Evolutionary conservation across 352 stramenopile genomes (phyloP), one percentile per base, ranked within the genome.

Genomic region (Phytophthora parvispora): DNA sequence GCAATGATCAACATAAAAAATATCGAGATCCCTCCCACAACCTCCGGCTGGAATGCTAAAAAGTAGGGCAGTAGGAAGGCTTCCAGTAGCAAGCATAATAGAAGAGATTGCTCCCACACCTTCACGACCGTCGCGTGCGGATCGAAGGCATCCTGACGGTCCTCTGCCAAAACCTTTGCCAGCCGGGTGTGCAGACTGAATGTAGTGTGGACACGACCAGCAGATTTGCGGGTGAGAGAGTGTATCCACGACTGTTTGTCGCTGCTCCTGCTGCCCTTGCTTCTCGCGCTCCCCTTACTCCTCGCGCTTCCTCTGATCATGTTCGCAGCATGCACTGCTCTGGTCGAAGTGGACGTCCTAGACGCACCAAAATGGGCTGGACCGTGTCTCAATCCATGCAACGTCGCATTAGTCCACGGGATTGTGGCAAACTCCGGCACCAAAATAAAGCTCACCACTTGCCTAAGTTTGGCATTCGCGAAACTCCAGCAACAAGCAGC

Each of bases 11-110:
- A 31, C 7, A 67, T 47, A 9, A 76, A 56, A 61, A 83, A 72
- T 7, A 31, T 42, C 3, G 67, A 63, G 34, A 79, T 74, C 2
- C 20, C 12, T 2, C 67, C 29, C 10, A 58, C 42, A 4, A 49
- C 67, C 9, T 69, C 13, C 0, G 67, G 67, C 12, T 75, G 24
- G 63, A 88, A 89, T 1, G 64, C 67, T 24, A 90, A 22, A 22
- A 91, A 64, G 38, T 86, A 84, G 20, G 81, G 81, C 7, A 91
- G 58, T 10, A 84, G 16, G 48, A 89, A 89, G 10, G 74, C 62
- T 45, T 93, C 76, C 56, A 77, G 86, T 1, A 87, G 51, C 8
- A 86, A 57, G 5, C 70, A 73, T 1, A 71, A 32, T 16, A 93
- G 64, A 48, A 92, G 55, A 8, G 80, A 28, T 34, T 90, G 76